Evolutionary conservation across 2,329 filamentous ascomycete genomes (phyloP).

Genomic region (Alternaria arborescens): DNA sequence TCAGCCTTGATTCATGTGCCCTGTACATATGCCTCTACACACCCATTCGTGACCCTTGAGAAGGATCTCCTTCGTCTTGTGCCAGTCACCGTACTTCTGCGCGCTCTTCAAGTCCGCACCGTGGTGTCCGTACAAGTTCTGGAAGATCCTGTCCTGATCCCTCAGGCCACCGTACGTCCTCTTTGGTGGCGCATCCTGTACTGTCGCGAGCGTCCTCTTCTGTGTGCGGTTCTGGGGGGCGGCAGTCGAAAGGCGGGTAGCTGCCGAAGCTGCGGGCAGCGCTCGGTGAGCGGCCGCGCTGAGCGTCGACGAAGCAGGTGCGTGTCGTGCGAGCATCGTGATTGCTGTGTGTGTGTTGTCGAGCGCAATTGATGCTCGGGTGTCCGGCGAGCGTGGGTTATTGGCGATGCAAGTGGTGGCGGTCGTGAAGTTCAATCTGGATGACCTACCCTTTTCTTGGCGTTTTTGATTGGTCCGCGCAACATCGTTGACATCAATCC

Average conservation of each 20-base stretch:
- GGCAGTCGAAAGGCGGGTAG: conserved; percentile 50
- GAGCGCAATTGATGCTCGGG: conserved; percentile 52
- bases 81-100: conserved; percentile 98
- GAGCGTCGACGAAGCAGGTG: conserved; percentile 51
- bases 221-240: conserved; percentile 58
- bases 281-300: conserved; percentile 52
- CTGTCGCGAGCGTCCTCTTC: conserved; percentile 73
- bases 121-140: conserved; percentile 95
- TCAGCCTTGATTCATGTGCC: conserved; percentile 26
- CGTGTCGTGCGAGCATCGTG: conserved; percentile 55
- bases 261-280: conserved; percentile 51
- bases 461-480: conserved; percentile 29
- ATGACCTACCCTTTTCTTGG: conserved; percentile 28
- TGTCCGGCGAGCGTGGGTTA: conserved; percentile 38
- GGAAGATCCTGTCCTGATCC: conserved; percentile 98
- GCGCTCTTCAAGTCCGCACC: conserved; percentile 91
- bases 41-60: conserved; percentile 96
- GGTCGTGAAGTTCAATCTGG: conserved; percentile 37
- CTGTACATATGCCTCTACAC: conserved; percentile 24
- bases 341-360: conserved; percentile 31
- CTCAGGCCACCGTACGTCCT: conserved; percentile 82
- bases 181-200: conserved; percentile 64
- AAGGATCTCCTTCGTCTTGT: conserved; percentile 99
- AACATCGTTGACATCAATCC: conserved; percentile 35
- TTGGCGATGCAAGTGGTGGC: conserved; percentile 39